phyloP scores from a whole-genome alignment of 345 rosid species.

The Populus davidiana region DNA sequence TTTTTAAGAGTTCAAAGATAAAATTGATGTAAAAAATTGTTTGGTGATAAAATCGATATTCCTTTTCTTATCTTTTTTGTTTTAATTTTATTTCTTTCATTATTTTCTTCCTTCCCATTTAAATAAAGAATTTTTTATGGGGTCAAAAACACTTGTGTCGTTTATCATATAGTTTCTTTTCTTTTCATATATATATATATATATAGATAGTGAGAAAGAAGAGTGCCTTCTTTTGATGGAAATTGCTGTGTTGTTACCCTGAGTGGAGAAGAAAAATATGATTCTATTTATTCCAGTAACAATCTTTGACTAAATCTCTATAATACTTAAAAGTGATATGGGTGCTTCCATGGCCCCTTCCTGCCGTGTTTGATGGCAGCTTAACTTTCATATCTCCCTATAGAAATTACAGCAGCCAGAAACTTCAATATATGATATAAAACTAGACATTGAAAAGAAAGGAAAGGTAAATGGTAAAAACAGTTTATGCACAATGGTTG shows the following conservation, averaged over 20 bases:
- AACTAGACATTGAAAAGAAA: constrained; percentile 17
- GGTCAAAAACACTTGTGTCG: too few species aligned
- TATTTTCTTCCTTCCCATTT: too few species aligned
- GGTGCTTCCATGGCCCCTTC: constrained; percentile 5
- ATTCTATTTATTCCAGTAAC: constrained; percentile 24
- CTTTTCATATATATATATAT: too few species aligned
- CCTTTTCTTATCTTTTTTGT: too few species aligned
- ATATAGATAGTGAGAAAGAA: too few species aligned
- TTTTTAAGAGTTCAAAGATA: too few species aligned
- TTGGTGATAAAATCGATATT: too few species aligned
- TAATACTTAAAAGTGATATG: constrained; percentile 27
- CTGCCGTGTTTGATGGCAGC: constrained; percentile 22
- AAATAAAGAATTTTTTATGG: too few species aligned
- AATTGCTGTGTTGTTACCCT: not conserved
- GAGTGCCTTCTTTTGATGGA: too few species aligned
- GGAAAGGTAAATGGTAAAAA: not conserved
- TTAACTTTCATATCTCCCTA: constrained; percentile 31
- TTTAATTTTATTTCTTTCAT: too few species aligned
- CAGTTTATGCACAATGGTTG: constrained; percentile 37
- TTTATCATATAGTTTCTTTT: too few species aligned
- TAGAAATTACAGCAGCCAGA: constrained; percentile 28
- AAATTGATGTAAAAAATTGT: too few species aligned
- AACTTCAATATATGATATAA: constrained; percentile 13
- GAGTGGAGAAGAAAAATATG: not conserved
- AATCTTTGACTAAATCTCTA: constrained; percentile 21